A percentile compares a stretch with the other conserved stretches of the same genome.
Conservation (phyloP, 75 land plant species). For the Pseudotsuga menziesii region DNA sequence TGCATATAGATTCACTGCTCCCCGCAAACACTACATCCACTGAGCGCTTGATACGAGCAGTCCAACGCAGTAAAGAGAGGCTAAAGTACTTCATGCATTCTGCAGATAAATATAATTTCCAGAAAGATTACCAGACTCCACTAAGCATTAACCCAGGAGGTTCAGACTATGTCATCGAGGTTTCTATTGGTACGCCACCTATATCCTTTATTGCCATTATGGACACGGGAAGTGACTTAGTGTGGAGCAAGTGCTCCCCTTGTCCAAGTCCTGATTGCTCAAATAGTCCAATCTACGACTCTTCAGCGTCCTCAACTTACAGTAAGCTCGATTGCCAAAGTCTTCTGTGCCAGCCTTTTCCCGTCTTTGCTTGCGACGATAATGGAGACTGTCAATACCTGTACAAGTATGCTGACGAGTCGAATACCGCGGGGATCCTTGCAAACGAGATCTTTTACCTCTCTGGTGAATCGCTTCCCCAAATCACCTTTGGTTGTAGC, state of each 20-base stretch:
- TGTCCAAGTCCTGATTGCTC: constrained; percentile 11
- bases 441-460: too few relatives aligned
- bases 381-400: neutral
- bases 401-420: too few relatives aligned
- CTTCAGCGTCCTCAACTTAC: neutral
- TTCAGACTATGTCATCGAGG: neutral
- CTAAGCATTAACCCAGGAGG: too few relatives aligned
- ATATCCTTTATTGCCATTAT: neutral
- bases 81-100: too few relatives aligned
- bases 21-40: too few relatives aligned
- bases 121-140: too few relatives aligned
- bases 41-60: too few relatives aligned
- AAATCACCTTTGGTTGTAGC: neutral
- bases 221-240: constrained; percentile 24
- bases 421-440: too few relatives aligned
- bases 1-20: too few relatives aligned
- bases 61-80: too few relatives aligned
- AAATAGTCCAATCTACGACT: neutral
- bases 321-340: neutral
- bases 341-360: neutral
- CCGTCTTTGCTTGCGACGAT: neutral
- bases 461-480: too few relatives aligned
- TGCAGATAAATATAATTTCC: too few relatives aligned
- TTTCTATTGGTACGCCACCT: constrained; percentile 19
- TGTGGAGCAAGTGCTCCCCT: constrained; percentile 22